phyloP scores from a whole-genome alignment of 768 basidiomycete species.

The Lepiota subincarnata region DNA sequence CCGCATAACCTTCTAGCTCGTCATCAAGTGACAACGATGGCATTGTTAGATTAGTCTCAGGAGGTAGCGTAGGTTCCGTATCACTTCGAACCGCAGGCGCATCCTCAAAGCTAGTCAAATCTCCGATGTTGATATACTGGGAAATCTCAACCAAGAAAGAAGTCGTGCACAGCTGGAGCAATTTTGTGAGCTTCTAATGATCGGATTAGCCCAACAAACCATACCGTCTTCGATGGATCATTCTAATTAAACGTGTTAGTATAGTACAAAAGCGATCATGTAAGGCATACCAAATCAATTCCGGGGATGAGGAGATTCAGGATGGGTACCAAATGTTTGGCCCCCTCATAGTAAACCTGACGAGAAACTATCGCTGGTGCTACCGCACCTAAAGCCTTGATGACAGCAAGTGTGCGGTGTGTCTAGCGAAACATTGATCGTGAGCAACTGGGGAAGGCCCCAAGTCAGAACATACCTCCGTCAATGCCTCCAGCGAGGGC shows the following conservation, averaged over 20 bases:
- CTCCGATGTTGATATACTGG: slow-evolving; percentile 71
- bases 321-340: slow-evolving; percentile 75
- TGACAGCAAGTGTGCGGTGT: slow-evolving; percentile 78
- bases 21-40: slow-evolving; percentile 37
- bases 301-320: slow-evolving; percentile 81
- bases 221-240: slow-evolving; percentile 74
- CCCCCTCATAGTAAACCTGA: slow-evolving; percentile 74
- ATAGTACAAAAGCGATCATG: not conserved
- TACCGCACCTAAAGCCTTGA: slow-evolving; percentile 80
- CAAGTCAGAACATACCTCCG: slow-evolving; percentile 50
- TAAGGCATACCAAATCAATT: slow-evolving; percentile 67
- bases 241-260: slow-evolving; percentile 40
- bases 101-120: slow-evolving; percentile 44
- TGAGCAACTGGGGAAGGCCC: not conserved
- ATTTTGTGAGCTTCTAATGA: slow-evolving; percentile 5
- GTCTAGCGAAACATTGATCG: slow-evolving; percentile 44
- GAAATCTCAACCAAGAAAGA: slow-evolving; percentile 72
- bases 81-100: slow-evolving; percentile 25
- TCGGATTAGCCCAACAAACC: slow-evolving; percentile 12
- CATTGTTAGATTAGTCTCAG: slow-evolving; percentile 22
- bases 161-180: slow-evolving; percentile 61
- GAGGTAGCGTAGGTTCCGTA: slow-evolving; percentile 29
- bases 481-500: slow-evolving; percentile 84
- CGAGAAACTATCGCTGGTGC: slow-evolving; percentile 79
- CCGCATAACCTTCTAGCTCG: slow-evolving; percentile 28